A percentile compares a stretch with the other conserved stretches of the same genome.
These are phyloP conservation scores for Elaeis guineensis DNA, from an alignment of 176 grass and related monocot genomes.

Conservation along the genomic window DNA sequence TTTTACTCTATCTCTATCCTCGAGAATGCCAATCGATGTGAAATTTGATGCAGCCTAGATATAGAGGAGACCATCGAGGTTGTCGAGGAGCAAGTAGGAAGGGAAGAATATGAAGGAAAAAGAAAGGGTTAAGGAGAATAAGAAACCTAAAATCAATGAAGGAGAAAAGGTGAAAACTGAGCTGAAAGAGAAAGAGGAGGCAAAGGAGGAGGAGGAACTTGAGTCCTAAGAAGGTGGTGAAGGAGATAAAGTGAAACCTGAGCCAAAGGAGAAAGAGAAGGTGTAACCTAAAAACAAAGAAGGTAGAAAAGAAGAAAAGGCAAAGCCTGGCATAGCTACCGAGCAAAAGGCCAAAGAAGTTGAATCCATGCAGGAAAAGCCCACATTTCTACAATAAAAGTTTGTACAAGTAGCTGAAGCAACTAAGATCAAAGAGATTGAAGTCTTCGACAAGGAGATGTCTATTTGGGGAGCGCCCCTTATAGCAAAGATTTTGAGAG, in stretches of 20 bases:
- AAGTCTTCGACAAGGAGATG: slow-evolving; percentile 30
- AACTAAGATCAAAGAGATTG: slow-evolving; percentile 1
- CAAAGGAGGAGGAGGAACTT: too few relatives aligned
- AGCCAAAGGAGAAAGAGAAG: slow-evolving; percentile 10
- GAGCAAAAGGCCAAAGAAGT: too few relatives aligned
- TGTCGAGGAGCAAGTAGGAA: background rate
- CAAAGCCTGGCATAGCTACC: too few relatives aligned
- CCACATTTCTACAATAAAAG: too few relatives aligned
- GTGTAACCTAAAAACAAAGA: too few relatives aligned
- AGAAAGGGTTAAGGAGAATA: background rate
- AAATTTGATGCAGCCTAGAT: too few relatives aligned
- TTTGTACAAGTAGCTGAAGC: background rate
- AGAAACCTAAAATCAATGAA: background rate
- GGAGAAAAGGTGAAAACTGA: background rate
- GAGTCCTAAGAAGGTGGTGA: background rate
- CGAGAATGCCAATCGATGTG: too few relatives aligned
- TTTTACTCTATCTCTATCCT: too few relatives aligned
- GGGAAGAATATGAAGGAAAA: background rate
- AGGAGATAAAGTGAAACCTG: background rate
- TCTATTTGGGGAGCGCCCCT: slow-evolving; percentile 77
- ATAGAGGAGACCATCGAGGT: too few relatives aligned
- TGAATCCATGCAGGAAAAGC: too few relatives aligned
- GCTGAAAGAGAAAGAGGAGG: too few relatives aligned
- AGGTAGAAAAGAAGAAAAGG: too few relatives aligned
- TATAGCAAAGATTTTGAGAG: slow-evolving; percentile 60